Evolutionary conservation across 768 basidiomycete species (phyloP).

Genomic region (Xerocomus potaroensis): DNA sequence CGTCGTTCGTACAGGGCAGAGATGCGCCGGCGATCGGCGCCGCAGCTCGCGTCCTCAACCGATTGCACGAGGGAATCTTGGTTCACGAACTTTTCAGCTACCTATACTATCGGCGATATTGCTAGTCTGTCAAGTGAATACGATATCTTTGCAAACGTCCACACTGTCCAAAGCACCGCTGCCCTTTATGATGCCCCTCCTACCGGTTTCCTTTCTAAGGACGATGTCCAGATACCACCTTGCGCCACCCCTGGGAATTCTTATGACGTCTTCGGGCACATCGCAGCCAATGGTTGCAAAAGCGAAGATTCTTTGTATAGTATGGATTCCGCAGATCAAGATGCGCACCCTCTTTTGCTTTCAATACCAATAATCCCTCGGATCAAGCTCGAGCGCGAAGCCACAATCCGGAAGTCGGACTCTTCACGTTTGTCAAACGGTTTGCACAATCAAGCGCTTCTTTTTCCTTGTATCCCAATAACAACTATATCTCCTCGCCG

Average conservation of each 20-base stretch:
- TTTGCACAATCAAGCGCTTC: conserved; percentile 4
- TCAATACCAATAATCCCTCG: conserved; percentile 28
- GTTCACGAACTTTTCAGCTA: conserved; percentile 9
- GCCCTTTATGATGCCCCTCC: background rate
- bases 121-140: conserved; percentile 2
- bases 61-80: conserved; percentile 16
- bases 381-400: conserved; percentile 26
- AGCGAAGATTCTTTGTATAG: conserved; percentile 24
- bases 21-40: conserved; percentile 24
- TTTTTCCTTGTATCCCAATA: conserved; percentile 20
- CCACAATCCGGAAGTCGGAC: conserved; percentile 17
- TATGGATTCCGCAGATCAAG: conserved; percentile 24
- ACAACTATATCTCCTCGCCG: conserved; percentile 16
- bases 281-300: background rate
- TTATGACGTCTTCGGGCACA: background rate
- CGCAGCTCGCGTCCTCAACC: conserved; percentile 18
- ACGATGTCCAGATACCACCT: background rate
- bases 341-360: conserved; percentile 18
- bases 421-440: background rate
- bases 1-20: background rate
- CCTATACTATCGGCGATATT: conserved; percentile 11
- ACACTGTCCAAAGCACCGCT: conserved; percentile 1
- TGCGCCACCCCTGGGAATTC: background rate
- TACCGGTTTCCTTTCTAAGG: background rate
- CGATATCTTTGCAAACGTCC: background rate